Evolutionary conservation across 257 asterid species (phyloP).

Genomic region (Handroanthus guayacan): DNA sequence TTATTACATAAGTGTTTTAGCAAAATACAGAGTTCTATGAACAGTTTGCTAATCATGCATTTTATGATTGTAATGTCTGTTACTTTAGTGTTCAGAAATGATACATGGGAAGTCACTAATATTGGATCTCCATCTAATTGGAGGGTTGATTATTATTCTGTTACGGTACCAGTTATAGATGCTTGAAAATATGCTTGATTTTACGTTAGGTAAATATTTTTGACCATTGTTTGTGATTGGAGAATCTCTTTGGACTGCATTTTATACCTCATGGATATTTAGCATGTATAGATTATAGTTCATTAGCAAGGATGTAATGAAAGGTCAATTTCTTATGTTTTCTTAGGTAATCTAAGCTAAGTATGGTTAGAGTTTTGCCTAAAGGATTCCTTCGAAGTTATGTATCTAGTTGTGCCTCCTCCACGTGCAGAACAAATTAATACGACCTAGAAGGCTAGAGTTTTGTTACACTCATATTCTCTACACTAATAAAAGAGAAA

Average conservation of each 20-base stretch:
- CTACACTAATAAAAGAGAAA: neutral
- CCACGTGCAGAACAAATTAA: neutral
- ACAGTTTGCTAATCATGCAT: neutral
- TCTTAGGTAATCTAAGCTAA: neutral
- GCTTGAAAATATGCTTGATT: neutral
- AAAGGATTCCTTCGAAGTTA: neutral
- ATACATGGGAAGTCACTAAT: neutral
- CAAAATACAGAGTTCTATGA: neutral
- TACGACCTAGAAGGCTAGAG: neutral
- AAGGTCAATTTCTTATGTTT: neutral
- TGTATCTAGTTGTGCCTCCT: conserved; percentile 12
- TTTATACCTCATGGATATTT: neutral
- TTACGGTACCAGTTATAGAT: neutral
- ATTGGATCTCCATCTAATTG: neutral
- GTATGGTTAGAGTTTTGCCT: neutral
- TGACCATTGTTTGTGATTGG: neutral
- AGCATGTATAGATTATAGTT: neutral
- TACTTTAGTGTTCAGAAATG: neutral
- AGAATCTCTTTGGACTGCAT: neutral
- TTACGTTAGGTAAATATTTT: neutral
- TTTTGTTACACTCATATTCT: neutral
- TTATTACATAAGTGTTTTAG: too few species aligned
- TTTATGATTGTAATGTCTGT: neutral
- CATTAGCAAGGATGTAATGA: neutral
- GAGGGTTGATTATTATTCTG: conserved; percentile 2